Percentiles rank a stretch among this genome's conserved stretches.
Evolutionary conservation across 208 protist genomes (phyloP).

Genomic region (Naegleria lovaniensis): DNA sequence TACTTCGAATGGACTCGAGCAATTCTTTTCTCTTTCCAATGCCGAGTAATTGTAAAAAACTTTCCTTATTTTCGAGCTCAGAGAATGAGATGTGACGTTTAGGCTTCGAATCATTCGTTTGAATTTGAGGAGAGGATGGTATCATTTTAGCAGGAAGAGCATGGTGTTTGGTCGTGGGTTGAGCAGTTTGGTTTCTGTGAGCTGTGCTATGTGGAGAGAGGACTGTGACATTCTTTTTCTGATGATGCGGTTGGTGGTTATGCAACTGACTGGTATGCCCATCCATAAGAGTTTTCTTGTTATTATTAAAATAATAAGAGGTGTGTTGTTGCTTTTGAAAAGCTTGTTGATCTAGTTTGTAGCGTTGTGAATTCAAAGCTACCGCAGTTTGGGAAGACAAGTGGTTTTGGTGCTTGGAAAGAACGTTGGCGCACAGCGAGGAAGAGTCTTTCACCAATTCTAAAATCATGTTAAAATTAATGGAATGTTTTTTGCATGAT

Average conservation of each 20-base stretch:
- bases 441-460: neutral
- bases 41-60: neutral
- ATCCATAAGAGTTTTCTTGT: neutral
- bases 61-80: neutral
- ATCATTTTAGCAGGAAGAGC: no score
- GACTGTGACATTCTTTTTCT: no score
- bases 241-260: neutral
- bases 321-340: neutral
- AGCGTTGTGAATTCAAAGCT: neutral
- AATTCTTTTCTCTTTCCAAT: neutral
- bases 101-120: no score
- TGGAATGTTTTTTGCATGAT: neutral
- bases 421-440: no score
- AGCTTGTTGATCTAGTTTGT: neutral
- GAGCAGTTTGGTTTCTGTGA: no score
- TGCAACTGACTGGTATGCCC: neutral
- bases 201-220: no score
- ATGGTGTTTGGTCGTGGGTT: no score
- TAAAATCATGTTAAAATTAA: neutral
- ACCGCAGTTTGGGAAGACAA: no score
- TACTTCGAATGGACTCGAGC: neutral
- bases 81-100: no score
- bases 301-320: no score
- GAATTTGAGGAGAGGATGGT: no score
- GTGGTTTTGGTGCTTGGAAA: no score